A percentile compares a stretch with the other conserved stretches of the same genome.
These are phyloP conservation scores for Cyberlindnera bimundalis DNA, from an alignment of 805 yeast species.

Conservation along the genomic window DNA sequence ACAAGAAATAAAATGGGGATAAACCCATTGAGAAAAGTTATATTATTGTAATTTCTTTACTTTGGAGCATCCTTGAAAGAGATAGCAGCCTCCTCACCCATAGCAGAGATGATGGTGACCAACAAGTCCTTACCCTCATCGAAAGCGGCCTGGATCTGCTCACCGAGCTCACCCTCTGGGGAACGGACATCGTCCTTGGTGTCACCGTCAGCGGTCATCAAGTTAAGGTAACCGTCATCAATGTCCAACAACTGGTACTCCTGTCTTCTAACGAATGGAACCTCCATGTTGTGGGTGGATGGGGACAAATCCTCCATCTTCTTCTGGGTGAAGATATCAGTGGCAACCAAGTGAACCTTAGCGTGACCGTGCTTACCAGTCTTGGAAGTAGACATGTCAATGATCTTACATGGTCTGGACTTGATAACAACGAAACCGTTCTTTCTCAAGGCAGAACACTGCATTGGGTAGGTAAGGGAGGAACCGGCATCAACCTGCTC, in stretches of 20 bases:
- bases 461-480: slow-evolving; percentile 97
- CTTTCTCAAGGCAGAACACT: slow-evolving; percentile 99
- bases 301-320: slow-evolving; percentile 99
- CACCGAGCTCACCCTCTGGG: slow-evolving; percentile 98
- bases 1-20: not conserved
- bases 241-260: slow-evolving; percentile 97
- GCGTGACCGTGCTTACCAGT: slow-evolving; percentile 99
- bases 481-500: slow-evolving; percentile 99
- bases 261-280: slow-evolving; percentile 93
- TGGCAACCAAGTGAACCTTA: slow-evolving; percentile 98
- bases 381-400: slow-evolving; percentile 99
- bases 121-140: slow-evolving; percentile 98
- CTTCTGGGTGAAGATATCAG: slow-evolving; percentile 98
- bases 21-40: not conserved
- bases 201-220: slow-evolving; percentile 97
- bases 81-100: slow-evolving; percentile 99
- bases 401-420: slow-evolving; percentile 99
- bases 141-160: slow-evolving; percentile 84
- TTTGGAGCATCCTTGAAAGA: slow-evolving; percentile 99
- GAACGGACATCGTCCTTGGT: slow-evolving; percentile 98
- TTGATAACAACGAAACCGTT: slow-evolving; percentile 98
- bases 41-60: slow-evolving; percentile 6
- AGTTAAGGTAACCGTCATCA: slow-evolving; percentile 95
- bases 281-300: slow-evolving; percentile 99
- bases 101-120: slow-evolving; percentile 95